These are phyloP conservation scores for Polytrichum formosum DNA, from an alignment of 225 moss, liverwort and hornwort species.

Conservation along the genomic window DNA sequence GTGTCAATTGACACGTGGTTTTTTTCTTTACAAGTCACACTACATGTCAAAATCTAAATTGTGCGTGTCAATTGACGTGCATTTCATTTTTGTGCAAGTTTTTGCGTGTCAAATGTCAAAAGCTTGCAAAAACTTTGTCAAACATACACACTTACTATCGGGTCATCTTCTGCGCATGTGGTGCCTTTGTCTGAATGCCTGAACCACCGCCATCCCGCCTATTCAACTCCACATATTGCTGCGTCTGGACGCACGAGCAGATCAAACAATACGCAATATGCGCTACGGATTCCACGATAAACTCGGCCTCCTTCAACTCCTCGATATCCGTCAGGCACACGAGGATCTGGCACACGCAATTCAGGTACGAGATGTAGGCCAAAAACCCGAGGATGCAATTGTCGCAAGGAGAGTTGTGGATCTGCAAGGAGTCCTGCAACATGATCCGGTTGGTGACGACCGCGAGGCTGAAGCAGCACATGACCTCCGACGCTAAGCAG, in stretches of 20 bases:
- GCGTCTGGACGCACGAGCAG: conserved; percentile 73
- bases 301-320: conserved; percentile 12
- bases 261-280: conserved; percentile 66
- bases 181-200: background rate
- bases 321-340: conserved; percentile 34
- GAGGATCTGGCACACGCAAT: conserved; percentile 50
- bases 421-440: conserved; percentile 57
- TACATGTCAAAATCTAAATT: too few relatives aligned
- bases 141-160: background rate
- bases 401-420: conserved; percentile 63
- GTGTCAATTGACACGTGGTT: too few relatives aligned
- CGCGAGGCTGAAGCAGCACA: conserved; percentile 45
- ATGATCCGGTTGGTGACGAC: conserved; percentile 52
- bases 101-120: too few relatives aligned
- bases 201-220: conserved; percentile 26
- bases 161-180: conserved; percentile 24
- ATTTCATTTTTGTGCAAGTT: too few relatives aligned
- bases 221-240: conserved; percentile 72
- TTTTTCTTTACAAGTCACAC: too few relatives aligned
- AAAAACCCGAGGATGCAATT: conserved; percentile 72
- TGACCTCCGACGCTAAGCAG: conserved; percentile 58
- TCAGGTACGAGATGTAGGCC: conserved; percentile 51
- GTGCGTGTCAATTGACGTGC: too few relatives aligned
- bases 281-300: conserved; percentile 53
- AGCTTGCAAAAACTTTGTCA: too few relatives aligned